Conservation (phyloP, 441 rosid genomes). For the Corymbia citriodora region DNA sequence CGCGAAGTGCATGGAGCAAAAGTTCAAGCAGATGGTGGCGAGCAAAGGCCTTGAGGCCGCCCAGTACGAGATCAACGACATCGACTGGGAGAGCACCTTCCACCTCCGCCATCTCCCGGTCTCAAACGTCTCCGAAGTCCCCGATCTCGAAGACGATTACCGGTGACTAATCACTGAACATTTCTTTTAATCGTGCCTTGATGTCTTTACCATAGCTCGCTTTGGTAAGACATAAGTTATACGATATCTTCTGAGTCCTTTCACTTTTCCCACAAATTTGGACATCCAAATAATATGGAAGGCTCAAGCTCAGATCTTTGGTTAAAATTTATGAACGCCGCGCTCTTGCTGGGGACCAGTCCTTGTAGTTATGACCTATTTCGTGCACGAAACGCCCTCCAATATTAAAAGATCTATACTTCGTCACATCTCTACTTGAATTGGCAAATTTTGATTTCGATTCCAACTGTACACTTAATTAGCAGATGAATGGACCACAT, state of each 20-base stretch:
- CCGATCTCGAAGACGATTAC: background rate
- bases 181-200: background rate
- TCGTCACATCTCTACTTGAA: background rate
- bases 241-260: background rate
- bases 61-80: background rate
- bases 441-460: background rate
- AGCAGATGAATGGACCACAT: background rate
- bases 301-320: background rate
- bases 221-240: background rate
- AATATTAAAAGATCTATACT: background rate
- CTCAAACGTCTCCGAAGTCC: background rate
- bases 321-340: background rate
- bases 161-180: background rate
- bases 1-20: background rate
- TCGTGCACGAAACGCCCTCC: background rate
- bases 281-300: background rate
- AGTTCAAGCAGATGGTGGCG: constrained; percentile 1
- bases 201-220: background rate
- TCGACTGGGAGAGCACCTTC: constrained; percentile 5
- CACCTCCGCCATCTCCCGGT: background rate
- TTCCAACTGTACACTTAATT: background rate
- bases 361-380: background rate
- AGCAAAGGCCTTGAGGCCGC: background rate
- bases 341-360: background rate
- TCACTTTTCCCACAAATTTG: background rate